Conservation (phyloP, 352 stramenopile genomes). For the Globisporangium acanthophoron region DNA sequence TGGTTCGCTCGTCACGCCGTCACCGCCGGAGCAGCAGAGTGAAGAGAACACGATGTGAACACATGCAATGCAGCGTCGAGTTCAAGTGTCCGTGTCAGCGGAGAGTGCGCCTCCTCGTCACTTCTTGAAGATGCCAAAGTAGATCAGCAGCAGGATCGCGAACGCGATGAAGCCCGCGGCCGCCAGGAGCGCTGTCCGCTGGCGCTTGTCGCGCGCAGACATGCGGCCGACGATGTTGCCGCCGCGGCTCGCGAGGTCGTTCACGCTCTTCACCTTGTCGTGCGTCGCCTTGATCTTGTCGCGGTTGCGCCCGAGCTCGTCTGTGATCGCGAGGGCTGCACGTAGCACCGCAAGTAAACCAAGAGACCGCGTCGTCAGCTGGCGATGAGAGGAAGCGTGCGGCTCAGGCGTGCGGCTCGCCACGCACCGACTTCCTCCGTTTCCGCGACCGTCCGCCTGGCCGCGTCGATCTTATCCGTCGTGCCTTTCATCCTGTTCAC, state of each 20-base stretch:
- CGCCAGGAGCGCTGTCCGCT: constrained; percentile 60
- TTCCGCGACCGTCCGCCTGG: constrained; percentile 74
- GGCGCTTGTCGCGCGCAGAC: constrained; percentile 79
- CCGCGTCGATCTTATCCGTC: constrained; percentile 72
- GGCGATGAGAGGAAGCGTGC: no score
- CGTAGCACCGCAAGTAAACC: background rate
- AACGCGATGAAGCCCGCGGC: constrained; percentile 76
- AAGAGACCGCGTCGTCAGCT: background rate
- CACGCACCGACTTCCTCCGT: constrained; percentile 82
- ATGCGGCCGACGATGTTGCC: constrained; percentile 83
- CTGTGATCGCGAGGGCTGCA: constrained; percentile 68
- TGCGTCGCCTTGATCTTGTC: constrained; percentile 84
- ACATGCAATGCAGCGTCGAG: background rate
- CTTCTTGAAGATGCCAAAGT: constrained; percentile 89
- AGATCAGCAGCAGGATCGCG: constrained; percentile 83
- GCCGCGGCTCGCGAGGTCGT: constrained; percentile 78
- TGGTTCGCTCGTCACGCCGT: no score
- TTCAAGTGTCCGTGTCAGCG: background rate
- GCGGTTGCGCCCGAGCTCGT: constrained; percentile 77
- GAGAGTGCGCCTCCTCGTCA: constrained; percentile 12
- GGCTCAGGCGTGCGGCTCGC: background rate
- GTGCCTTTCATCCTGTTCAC: constrained; percentile 76
- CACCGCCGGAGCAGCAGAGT: no score
- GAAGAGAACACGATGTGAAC: background rate
- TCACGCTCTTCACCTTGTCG: constrained; percentile 79